Conservation (phyloP, 106 monocot genomes). For the Dendrobium chrysotoxum region DNA sequence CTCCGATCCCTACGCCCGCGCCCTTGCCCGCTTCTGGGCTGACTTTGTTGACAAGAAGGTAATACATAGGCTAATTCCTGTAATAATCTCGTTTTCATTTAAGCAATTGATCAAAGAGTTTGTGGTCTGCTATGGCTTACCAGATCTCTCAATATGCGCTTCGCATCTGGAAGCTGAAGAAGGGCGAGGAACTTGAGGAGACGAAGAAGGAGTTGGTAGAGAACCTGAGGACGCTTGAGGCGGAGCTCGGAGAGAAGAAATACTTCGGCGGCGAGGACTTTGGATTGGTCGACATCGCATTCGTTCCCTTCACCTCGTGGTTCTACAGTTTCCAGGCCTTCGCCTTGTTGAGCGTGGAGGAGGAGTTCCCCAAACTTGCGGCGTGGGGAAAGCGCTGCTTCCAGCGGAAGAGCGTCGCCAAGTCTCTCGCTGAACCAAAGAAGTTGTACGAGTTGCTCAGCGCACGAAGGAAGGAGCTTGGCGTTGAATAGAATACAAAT, state of each 20-base stretch:
- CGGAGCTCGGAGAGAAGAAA: slow-evolving; percentile 12
- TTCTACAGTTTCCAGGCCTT: slow-evolving; percentile 14
- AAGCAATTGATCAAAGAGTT: not conserved
- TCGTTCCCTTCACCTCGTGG: slow-evolving; percentile 15
- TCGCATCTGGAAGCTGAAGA: not conserved
- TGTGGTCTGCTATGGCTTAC: not conserved
- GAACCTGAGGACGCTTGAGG: slow-evolving; percentile 12
- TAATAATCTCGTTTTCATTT: not conserved
- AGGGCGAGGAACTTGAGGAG: not conserved
- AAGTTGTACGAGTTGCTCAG: slow-evolving; percentile 11
- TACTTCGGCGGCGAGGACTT: slow-evolving; percentile 20
- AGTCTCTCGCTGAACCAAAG: slow-evolving; percentile 4
- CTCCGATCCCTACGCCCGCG: slow-evolving; percentile 17
- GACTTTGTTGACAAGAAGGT: slow-evolving; percentile 31
- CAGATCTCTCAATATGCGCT: not conserved
- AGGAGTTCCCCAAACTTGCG: slow-evolving; percentile 14
- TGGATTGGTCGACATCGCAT: slow-evolving; percentile 18
- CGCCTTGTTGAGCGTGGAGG: slow-evolving; percentile 15
- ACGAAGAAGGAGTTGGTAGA: slow-evolving; percentile 18
- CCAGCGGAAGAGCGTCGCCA: slow-evolving; percentile 15
- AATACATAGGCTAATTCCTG: not conserved
- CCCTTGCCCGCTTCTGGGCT: slow-evolving; percentile 25
- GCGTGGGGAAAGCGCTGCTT: slow-evolving; percentile 22
- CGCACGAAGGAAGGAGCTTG: slow-evolving; percentile 15
- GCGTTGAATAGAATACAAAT: not conserved